phyloP scores from a whole-genome alignment of 805 yeast genomes.

The Komagataella pseudopastoris region DNA sequence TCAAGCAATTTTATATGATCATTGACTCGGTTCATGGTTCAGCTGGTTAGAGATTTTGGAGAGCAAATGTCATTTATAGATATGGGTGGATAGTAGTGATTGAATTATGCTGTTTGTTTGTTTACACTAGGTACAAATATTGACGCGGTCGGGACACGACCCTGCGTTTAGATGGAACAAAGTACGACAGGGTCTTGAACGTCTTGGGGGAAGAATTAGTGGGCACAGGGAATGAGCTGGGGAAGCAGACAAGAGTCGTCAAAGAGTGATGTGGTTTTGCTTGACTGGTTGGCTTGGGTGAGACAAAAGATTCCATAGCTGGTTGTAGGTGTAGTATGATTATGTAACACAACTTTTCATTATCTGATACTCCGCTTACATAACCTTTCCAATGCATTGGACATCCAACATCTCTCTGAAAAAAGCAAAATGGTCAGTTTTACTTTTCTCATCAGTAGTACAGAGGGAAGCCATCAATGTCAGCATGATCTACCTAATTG shows the following conservation, averaged over 20 bases:
- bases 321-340: too few relatives aligned
- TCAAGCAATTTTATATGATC: not conserved
- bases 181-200: too few relatives aligned
- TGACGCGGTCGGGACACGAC: not conserved
- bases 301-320: too few relatives aligned
- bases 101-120: not conserved
- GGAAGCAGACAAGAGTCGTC: not conserved
- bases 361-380: too few relatives aligned
- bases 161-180: not conserved
- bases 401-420: not conserved
- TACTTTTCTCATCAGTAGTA: not conserved
- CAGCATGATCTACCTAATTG: not conserved
- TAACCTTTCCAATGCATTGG: not conserved
- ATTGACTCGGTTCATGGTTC: not conserved
- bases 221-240: not conserved
- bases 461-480: not conserved
- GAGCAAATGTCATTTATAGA: not conserved
- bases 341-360: not conserved
- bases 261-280: not conserved
- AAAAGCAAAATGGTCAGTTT: not conserved
- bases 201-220: too few relatives aligned
- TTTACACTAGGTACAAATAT: not conserved
- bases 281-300: too few relatives aligned
- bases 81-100: not conserved
- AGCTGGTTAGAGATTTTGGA: not conserved